Base-by-base conservation (phyloP, 2,329 filamentous ascomycete genomes). In the Chaetomium strumarium region DNA sequence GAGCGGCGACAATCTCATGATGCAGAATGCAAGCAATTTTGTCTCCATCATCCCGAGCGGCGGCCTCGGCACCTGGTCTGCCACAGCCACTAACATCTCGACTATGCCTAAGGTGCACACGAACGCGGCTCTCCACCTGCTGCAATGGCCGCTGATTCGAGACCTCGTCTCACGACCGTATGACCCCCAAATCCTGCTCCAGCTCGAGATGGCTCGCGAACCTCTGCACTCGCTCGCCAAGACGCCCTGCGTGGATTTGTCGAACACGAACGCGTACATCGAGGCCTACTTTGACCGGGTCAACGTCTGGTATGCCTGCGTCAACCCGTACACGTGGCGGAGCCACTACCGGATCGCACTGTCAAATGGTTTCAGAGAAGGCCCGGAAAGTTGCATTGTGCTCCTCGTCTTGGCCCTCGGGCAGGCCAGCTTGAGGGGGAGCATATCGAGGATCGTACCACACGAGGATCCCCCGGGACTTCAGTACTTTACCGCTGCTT, bases 81-180 rank as follows among this genome's bases (percentile, higher is more conserved):
- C 76, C 62, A 63, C 75, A 56, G 62, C 68, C 14, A 73, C 70
- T 44, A 91, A 89, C 67, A 90, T 92, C 58, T 90, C 87, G 2
- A 89, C 86, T 24, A 92, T 92, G 87, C 88, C 88, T 19, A 91
- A 90, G 68, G 77, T 86, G 14, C 88, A 92, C 67, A 91, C 87
- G 0, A 92, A 88, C 54, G 87, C 88, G 6, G 86, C 87, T 1
- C 72, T 90, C 60, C 85, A 92, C 66, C 72, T 92, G 17, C 73
- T 92, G 6, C 86, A 90, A 63, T 91, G 88, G 81, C 88, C 88
- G 12, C 74, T 90, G 59, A 91, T 92, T 59, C 79, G 86, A 44
- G 85, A 90, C 63, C 73, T 93, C 19, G 85, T 92, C 9, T 85
- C 85, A 29, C 78, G 83, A 33, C 85, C 85, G 3, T 90, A 90